Percentiles rank a stretch among this genome's conserved stretches.
Conservation (phyloP, 768 basidiomycete genomes). For the Kwoniella dendrophila region DNA sequence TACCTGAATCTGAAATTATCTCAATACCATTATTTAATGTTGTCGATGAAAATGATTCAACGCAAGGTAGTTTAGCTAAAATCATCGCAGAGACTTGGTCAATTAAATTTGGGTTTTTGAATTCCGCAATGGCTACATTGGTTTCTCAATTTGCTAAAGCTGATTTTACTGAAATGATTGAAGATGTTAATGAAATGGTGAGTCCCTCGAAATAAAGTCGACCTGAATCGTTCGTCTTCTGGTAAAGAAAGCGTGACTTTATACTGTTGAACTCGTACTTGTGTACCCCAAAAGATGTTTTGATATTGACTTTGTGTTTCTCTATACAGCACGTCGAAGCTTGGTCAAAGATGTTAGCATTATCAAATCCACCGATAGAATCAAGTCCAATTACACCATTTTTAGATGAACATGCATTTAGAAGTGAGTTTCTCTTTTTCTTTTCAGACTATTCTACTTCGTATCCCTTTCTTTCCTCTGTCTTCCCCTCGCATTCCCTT, state of each 20-base stretch:
- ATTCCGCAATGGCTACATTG: slow-evolving; percentile 39
- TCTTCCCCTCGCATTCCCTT: background rate
- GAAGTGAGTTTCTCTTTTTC: slow-evolving; percentile 34
- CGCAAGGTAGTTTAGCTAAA: slow-evolving; percentile 48
- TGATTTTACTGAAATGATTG: slow-evolving; percentile 52
- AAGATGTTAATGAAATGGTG: slow-evolving; percentile 55
- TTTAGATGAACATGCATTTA: slow-evolving; percentile 51
- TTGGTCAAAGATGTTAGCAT: slow-evolving; percentile 52
- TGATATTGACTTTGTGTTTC: no score
- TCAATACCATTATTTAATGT: slow-evolving; percentile 50
- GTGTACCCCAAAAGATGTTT: no score
- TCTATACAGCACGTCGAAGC: slow-evolving; percentile 43
- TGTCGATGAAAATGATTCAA: slow-evolving; percentile 49
- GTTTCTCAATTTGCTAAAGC: slow-evolving; percentile 53
- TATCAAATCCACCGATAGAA: slow-evolving; percentile 48
- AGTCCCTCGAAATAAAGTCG: slow-evolving; percentile 21
- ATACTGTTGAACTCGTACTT: no score
- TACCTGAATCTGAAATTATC: slow-evolving; percentile 37
- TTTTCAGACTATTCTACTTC: background rate
- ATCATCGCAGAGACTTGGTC: slow-evolving; percentile 47
- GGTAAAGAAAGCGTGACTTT: no score
- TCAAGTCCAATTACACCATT: slow-evolving; percentile 49
- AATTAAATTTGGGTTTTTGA: slow-evolving; percentile 54
- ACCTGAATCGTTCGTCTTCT: no score
- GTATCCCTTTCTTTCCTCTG: no score